Evolutionary conservation across 2,329 filamentous ascomycete genomes (phyloP).

Genomic region (Aspergillus niger): DNA sequence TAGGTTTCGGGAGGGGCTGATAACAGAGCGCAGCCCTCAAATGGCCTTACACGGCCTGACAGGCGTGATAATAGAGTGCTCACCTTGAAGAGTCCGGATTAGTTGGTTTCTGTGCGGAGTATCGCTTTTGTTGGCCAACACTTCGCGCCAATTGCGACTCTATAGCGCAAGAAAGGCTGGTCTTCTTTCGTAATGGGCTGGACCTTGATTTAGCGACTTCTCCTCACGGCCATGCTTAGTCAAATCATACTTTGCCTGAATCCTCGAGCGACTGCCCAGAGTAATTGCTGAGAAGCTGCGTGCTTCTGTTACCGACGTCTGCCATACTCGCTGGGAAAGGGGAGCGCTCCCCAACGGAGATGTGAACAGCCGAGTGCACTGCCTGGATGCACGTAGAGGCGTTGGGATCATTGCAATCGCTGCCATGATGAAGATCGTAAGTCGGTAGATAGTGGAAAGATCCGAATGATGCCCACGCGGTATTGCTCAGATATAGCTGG

Average conservation of each 20-base stretch:
- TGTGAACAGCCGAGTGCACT: constrained; percentile 6
- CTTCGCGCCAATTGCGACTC: constrained; percentile 1
- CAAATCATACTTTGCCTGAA: constrained; percentile 7
- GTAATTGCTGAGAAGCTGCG: constrained; percentile 12
- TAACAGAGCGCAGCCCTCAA: no score
- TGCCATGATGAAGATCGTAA: constrained; percentile 17
- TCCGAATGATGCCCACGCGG: not conserved
- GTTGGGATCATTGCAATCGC: constrained; percentile 12
- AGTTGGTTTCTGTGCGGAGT: constrained; percentile 26
- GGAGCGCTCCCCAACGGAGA: not conserved
- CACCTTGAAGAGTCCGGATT: constrained; percentile 23
- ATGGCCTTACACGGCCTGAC: not conserved
- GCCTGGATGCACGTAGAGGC: constrained; percentile 15
- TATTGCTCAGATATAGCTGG: not conserved
- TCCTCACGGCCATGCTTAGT: not conserved
- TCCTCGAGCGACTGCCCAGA: constrained; percentile 1
- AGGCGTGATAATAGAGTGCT: constrained; percentile 4
- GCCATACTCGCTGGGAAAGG: constrained; percentile 6
- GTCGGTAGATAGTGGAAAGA: not conserved
- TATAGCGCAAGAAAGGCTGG: not conserved
- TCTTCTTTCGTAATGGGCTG: constrained; percentile 8
- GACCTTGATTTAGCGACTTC: not conserved
- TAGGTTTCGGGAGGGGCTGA: constrained; percentile 1
- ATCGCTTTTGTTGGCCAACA: constrained; percentile 24
- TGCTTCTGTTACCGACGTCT: not conserved